A percentile compares a stretch with the other conserved stretches of the same genome.
These are phyloP conservation scores for Phytopythium sindhum DNA, from an alignment of 352 stramenopile genomes.

Conservation along the genomic window DNA sequence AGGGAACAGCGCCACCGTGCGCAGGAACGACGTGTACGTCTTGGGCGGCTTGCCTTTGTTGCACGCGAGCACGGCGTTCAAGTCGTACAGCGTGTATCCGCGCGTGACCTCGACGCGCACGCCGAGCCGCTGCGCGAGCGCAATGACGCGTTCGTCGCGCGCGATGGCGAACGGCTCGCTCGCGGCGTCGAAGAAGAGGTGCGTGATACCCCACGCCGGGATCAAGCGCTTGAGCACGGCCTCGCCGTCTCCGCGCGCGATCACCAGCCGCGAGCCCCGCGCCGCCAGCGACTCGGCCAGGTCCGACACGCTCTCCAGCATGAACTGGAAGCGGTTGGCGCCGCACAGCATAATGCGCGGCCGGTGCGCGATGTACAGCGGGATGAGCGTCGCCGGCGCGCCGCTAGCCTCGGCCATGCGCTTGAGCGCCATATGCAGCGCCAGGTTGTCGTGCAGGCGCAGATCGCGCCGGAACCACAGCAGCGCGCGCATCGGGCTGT, in stretches of 20 bases:
- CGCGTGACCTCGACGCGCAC: constrained; percentile 74
- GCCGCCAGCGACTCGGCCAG: constrained; percentile 66
- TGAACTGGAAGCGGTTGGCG: constrained; percentile 88
- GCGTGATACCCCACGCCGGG: constrained; percentile 83
- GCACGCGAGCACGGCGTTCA: constrained; percentile 55
- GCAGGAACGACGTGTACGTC: constrained; percentile 75
- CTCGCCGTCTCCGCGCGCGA: constrained; percentile 71
- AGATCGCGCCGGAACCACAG: constrained; percentile 96
- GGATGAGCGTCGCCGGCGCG: constrained; percentile 53
- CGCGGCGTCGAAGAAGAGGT: constrained; percentile 91
- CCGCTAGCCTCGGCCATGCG: constrained; percentile 1
- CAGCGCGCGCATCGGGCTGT: constrained; percentile 40
- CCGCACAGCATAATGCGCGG: constrained; percentile 83
- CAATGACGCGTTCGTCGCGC: constrained; percentile 68
- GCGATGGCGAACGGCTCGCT: constrained; percentile 89
- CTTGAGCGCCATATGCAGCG: constrained; percentile 72
- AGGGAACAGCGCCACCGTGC: constrained; percentile 47
- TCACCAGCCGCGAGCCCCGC: constrained; percentile 59
- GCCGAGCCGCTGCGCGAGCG: constrained; percentile 37
- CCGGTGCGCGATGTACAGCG: constrained; percentile 89
- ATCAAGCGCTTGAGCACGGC: constrained; percentile 82
- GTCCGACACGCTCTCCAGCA: constrained; percentile 91
- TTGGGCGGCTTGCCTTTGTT: constrained; percentile 58
- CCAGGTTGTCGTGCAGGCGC: constrained; percentile 95
- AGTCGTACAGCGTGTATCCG: constrained; percentile 71